Evolutionary conservation across 805 yeast species (phyloP).

Genomic region (Metschnikowia lochheadii): DNA sequence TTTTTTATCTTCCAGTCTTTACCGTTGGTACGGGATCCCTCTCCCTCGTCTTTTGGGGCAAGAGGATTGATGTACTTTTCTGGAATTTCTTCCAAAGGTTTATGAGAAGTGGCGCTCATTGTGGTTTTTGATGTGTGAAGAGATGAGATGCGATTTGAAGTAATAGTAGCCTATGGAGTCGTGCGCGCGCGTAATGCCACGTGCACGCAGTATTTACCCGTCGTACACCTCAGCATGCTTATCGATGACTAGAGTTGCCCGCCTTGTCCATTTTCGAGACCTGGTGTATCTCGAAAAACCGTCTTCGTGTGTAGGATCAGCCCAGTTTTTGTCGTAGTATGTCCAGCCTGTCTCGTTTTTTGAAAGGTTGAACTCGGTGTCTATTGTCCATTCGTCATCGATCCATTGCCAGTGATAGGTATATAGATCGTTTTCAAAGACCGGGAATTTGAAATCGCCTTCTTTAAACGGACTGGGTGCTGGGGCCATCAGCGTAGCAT

Average conservation of each 20-base stretch:
- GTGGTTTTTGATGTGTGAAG: slow-evolving; percentile 5
- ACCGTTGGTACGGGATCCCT: slow-evolving; percentile 56
- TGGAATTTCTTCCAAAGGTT: slow-evolving; percentile 30
- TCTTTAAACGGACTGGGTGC: slow-evolving; percentile 23
- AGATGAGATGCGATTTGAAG: slow-evolving; percentile 6
- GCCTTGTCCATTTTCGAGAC: slow-evolving; percentile 47
- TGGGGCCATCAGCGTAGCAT: slow-evolving; percentile 29
- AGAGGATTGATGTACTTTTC: slow-evolving; percentile 34
- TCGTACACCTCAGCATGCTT: slow-evolving; percentile 15
- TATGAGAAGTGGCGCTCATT: slow-evolving; percentile 32
- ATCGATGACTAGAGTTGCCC: slow-evolving; percentile 34
- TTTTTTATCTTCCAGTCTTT: slow-evolving; percentile 71
- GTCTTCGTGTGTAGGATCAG: slow-evolving; percentile 34
- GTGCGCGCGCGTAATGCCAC: slow-evolving; percentile 4
- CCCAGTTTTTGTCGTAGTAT: slow-evolving; percentile 53
- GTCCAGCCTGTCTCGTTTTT: slow-evolving; percentile 49
- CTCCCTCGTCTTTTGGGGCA: slow-evolving; percentile 32
- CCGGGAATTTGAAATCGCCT: slow-evolving; percentile 43
- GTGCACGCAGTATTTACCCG: not conserved
- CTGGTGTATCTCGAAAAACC: slow-evolving; percentile 50
- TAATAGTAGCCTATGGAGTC: not conserved
- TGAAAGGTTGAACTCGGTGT: slow-evolving; percentile 34
- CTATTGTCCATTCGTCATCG: slow-evolving; percentile 49
- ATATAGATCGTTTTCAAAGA: slow-evolving; percentile 33
- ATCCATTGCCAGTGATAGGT: slow-evolving; percentile 54